These are phyloP conservation scores for Halenospora varia DNA, from an alignment of 495 filamentous ascomycete species.

Conservation along the genomic window DNA sequence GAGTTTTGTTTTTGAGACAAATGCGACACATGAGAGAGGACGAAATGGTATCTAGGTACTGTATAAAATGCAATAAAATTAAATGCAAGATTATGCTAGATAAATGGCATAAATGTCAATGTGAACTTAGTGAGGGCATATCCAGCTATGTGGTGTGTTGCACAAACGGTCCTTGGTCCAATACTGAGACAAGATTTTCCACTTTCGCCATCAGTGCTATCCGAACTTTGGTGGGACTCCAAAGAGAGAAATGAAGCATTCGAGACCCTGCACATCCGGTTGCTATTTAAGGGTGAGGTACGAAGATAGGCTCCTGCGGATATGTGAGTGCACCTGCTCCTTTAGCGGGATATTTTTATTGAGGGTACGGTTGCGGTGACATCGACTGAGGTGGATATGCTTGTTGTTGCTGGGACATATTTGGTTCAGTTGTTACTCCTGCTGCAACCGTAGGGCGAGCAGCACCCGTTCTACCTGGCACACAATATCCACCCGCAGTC, in stretches of 20 bases:
- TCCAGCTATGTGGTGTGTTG: background rate
- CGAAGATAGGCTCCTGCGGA: background rate
- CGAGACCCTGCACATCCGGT: too few species aligned
- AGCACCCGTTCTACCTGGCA: conserved; percentile 20
- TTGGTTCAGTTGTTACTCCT: background rate
- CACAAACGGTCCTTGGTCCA: background rate
- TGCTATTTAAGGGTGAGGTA: too few species aligned
- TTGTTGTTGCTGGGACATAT: background rate
- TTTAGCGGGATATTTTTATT: background rate
- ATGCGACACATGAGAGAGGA: too few species aligned
- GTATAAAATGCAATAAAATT: background rate
- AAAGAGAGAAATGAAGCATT: too few species aligned
- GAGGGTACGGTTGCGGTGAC: too few species aligned
- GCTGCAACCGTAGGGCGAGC: background rate
- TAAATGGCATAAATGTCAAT: background rate
- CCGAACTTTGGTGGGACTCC: too few species aligned
- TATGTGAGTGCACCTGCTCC: background rate
- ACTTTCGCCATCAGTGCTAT: background rate
- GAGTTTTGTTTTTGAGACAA: too few species aligned
- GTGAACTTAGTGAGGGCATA: background rate
- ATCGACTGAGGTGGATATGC: background rate
- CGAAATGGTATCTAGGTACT: background rate
- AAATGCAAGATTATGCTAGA: background rate
- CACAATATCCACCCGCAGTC: conserved; percentile 34
- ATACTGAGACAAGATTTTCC: too few species aligned